Evolutionary conservation across 257 asterid species (phyloP).

Genomic region (Paulownia fortunei): DNA sequence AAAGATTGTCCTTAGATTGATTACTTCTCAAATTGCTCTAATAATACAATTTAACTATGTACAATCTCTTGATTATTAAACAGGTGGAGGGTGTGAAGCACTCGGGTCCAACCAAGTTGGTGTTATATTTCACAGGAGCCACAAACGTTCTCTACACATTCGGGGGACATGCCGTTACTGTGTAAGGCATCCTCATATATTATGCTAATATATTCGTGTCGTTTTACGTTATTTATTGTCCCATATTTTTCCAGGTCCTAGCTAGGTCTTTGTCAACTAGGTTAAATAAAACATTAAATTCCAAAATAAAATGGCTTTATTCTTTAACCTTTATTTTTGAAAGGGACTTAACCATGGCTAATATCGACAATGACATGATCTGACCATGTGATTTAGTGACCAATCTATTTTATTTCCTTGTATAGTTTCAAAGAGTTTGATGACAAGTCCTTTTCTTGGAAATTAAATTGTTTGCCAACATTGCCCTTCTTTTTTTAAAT

Average conservation of each 20-base stretch:
- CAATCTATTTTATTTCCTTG: conserved; percentile 14
- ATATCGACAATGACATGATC: conserved; percentile 27
- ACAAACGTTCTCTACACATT: conserved; percentile 66
- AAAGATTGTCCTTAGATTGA: background rate
- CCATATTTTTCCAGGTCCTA: background rate
- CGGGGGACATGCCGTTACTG: conserved; percentile 66
- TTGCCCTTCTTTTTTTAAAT: conserved; percentile 12
- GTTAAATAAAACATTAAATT: background rate
- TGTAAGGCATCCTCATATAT: conserved; percentile 40
- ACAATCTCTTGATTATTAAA: background rate
- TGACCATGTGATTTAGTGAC: conserved; percentile 26
- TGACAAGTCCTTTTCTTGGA: conserved; percentile 31
- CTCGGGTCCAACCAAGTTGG: conserved; percentile 56
- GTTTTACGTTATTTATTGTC: background rate
- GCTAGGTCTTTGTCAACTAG: background rate
- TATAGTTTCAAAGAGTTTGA: background rate
- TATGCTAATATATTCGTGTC: background rate
- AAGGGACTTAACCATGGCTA: conserved; percentile 28
- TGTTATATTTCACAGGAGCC: conserved; percentile 59
- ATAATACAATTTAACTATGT: no score
- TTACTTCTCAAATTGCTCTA: no score
- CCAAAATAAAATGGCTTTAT: conserved; percentile 8
- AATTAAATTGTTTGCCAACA: background rate
- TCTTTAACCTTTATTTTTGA: background rate
- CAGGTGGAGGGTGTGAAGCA: conserved; percentile 61